phyloP scores from a whole-genome alignment of 371 early-diverging fungal species.

The Apophysomyces variabilis region DNA sequence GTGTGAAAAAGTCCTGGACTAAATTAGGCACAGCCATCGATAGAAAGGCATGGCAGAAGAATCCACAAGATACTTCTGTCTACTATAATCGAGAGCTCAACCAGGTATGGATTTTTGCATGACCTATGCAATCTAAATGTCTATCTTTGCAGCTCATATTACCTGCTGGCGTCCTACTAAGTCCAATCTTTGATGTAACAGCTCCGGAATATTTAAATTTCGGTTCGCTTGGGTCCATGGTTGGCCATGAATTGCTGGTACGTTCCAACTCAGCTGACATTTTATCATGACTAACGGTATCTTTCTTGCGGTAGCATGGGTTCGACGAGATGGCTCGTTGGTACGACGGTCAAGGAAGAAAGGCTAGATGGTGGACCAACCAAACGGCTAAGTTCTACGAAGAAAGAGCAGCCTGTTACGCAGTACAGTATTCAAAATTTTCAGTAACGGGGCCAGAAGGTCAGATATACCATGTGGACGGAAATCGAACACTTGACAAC shows the following conservation, averaged over 20 bases:
- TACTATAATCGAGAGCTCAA: slow-evolving; percentile 36
- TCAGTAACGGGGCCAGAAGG: slow-evolving; percentile 51
- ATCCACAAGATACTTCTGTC: slow-evolving; percentile 56
- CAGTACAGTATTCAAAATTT: slow-evolving; percentile 62
- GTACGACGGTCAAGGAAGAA: slow-evolving; percentile 51
- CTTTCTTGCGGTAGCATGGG: slow-evolving; percentile 40
- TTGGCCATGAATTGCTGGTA: slow-evolving; percentile 18
- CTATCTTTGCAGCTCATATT: slow-evolving; percentile 41
- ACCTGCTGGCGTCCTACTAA: slow-evolving; percentile 58
- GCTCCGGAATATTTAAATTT: slow-evolving; percentile 37
- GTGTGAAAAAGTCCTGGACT: slow-evolving; percentile 23
- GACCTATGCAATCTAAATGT: neutral
- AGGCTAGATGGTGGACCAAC: slow-evolving; percentile 69
- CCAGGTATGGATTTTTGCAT: slow-evolving; percentile 22
- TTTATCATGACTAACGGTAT: neutral
- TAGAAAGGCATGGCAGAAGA: slow-evolving; percentile 49
- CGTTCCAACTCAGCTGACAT: neutral
- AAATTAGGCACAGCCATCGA: slow-evolving; percentile 37
- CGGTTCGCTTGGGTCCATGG: slow-evolving; percentile 18
- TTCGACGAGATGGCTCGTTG: slow-evolving; percentile 62
- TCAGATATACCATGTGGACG: slow-evolving; percentile 52
- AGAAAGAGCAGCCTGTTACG: slow-evolving; percentile 59
- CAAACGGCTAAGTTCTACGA: slow-evolving; percentile 54
- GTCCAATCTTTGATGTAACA: slow-evolving; percentile 52
- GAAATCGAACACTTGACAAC: slow-evolving; percentile 66